Evolutionary conservation across 2,329 filamentous ascomycete species (phyloP).

Genomic region (Westerdykella aurantiaca): DNA sequence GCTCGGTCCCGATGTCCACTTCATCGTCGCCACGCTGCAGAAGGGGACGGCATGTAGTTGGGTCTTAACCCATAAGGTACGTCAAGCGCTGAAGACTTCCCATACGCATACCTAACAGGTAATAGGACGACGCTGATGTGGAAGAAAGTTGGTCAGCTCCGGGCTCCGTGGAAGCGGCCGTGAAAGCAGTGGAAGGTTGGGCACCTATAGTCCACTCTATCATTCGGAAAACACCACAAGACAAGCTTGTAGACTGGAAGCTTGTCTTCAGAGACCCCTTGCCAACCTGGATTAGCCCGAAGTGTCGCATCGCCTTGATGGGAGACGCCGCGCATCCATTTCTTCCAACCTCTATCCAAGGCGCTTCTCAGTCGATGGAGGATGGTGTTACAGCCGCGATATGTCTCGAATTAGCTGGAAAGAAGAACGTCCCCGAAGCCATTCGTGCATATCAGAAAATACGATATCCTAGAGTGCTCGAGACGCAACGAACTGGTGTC

Average conservation of each 20-base stretch:
- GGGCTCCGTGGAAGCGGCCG: slow-evolving; percentile 17
- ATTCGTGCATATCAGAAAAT: slow-evolving; percentile 25
- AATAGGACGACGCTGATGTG: slow-evolving; percentile 31
- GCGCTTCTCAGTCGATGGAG: slow-evolving; percentile 49
- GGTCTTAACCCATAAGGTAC: slow-evolving; percentile 24
- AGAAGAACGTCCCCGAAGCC: slow-evolving; percentile 18
- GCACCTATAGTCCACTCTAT: slow-evolving; percentile 17
- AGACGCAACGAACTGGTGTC: slow-evolving; percentile 16
- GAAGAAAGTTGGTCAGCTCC: slow-evolving; percentile 23
- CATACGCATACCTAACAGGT: neutral
- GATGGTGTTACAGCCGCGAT: slow-evolving; percentile 31
- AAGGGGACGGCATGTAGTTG: slow-evolving; percentile 25
- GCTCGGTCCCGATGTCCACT: slow-evolving; percentile 28
- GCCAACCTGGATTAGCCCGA: slow-evolving; percentile 46
- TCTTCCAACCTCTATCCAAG: slow-evolving; percentile 49
- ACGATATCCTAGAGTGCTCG: slow-evolving; percentile 15
- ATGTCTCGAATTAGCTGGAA: slow-evolving; percentile 16
- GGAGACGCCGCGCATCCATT: slow-evolving; percentile 51
- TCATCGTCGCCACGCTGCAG: slow-evolving; percentile 26
- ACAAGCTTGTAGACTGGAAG: slow-evolving; percentile 45
- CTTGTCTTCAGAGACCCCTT: slow-evolving; percentile 49
- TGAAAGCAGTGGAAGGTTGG: slow-evolving; percentile 15
- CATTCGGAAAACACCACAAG: slow-evolving; percentile 23
- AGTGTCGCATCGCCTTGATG: slow-evolving; percentile 44
- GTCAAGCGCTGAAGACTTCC: neutral